These are phyloP conservation scores for Micractinium conductrix DNA, from an alignment of 139 green algal species.

Conservation along the genomic window DNA sequence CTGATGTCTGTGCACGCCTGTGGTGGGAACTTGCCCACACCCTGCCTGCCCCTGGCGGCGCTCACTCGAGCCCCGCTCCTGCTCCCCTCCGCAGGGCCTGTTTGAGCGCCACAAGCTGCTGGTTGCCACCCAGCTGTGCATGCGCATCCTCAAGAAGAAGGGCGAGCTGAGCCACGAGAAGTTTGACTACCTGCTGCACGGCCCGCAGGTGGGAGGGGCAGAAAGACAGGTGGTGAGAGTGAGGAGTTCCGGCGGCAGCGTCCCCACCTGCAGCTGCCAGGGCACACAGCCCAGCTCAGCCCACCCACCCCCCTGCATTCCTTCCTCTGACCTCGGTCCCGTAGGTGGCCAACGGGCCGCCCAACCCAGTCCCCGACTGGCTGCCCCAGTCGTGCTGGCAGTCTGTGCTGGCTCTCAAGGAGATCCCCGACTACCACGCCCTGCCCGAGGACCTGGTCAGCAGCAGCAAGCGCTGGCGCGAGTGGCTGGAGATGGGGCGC, in stretches of 20 bases:
- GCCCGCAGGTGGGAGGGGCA: conserved; percentile 62
- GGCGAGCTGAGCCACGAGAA: conserved; percentile 77
- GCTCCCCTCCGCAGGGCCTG: conserved; percentile 65
- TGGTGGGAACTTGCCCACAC: background rate
- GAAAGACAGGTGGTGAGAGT: too few species aligned
- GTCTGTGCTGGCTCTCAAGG: conserved; percentile 67
- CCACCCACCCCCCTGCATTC: too few species aligned
- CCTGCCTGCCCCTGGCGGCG: background rate
- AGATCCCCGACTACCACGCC: conserved; percentile 83
- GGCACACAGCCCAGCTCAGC: too few species aligned
- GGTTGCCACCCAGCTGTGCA: conserved; percentile 87
- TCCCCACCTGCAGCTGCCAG: conserved; percentile 32
- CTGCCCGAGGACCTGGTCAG: conserved; percentile 88
- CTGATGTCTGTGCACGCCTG: too few species aligned
- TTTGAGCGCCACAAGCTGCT: conserved; percentile 97
- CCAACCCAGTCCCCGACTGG: conserved; percentile 88
- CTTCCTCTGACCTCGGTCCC: too few species aligned
- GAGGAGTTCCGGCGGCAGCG: too few species aligned
- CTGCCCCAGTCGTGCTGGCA: conserved; percentile 69
- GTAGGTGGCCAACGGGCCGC: conserved; percentile 53
- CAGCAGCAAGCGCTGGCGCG: conserved; percentile 86
- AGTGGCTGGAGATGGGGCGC: conserved; percentile 91
- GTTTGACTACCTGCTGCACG: conserved; percentile 87
- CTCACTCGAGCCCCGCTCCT: background rate
- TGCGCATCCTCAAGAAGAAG: conserved; percentile 75